Base-by-base conservation (phyloP, 2,329 filamentous ascomycete genomes). In the Botrytis galanthina region DNA sequence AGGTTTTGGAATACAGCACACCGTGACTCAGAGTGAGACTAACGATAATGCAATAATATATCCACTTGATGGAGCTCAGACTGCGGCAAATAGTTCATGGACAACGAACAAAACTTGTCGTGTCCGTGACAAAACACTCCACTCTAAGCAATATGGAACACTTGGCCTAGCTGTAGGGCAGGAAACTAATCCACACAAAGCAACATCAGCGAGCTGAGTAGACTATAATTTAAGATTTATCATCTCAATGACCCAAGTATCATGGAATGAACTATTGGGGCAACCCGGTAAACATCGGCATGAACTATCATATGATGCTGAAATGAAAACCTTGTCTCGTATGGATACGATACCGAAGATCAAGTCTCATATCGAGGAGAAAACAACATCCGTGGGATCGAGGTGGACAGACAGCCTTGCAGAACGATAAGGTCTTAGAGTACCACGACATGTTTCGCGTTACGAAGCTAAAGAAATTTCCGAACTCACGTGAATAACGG, bases 401-500 rank as follows among this genome's bases (percentile, higher is more conserved):
- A 59, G n/a, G 68, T 68, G 35, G n/a, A 35, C 59, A 35, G 57
- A 51, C 64, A 73, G 71, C 73, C 71, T 68, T 70, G 71, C 63
- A 73, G 64, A 66, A 59, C 35, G 42, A 63, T 48, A 72, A 72
- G 73, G 71, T 73, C 64, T 68, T 51, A 68, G 67, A 66, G 70
- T 74, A 60, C 67, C 61, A 73, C 70, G 57, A 63, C 73, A 70
- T 73, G 70, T 74, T 70, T 74, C 70, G 69, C 60, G 44, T 67
- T 73, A 62, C 73, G 68, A 60, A 57, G 61, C 62, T 51, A 67
- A 57, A 59, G 39, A 72, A 46, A 7, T 42, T n/a, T 22, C n/a
- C 39, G 62, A 70, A 91, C 91, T 88, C 87, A 95, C 93, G 84
- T 91, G 88, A 77, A 97, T 86, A 83, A 95, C 93, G 74, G 92